A percentile compares a stretch with the other conserved stretches of the same genome.
These are phyloP conservation scores for Acanthamoeba pearcei DNA, from an alignment of 208 protist species.

Conservation along the genomic window DNA sequence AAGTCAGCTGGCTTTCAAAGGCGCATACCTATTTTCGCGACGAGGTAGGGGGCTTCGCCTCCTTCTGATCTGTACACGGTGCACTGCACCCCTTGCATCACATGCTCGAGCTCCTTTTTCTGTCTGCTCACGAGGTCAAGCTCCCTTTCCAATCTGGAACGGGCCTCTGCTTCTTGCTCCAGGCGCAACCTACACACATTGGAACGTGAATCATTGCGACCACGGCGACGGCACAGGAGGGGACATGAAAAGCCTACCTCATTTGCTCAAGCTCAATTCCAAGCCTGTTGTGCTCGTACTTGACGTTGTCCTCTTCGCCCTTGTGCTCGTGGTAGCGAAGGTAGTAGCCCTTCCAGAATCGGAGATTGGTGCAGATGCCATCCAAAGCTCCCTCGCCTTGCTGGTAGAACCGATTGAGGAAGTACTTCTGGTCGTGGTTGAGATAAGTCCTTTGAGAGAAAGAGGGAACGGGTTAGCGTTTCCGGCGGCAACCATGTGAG, in stretches of 20 bases:
- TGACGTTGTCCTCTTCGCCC: slow-evolving; percentile 60
- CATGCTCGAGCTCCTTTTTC: slow-evolving; percentile 66
- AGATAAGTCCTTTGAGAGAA: slow-evolving; percentile 52
- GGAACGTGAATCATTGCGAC: no score
- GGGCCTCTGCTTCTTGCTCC: slow-evolving; percentile 20
- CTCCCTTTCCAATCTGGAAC: slow-evolving; percentile 32
- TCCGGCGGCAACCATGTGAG: background rate
- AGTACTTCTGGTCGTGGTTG: slow-evolving; percentile 66
- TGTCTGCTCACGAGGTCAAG: slow-evolving; percentile 20
- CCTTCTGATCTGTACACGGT: slow-evolving; percentile 75
- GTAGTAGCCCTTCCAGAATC: slow-evolving; percentile 75
- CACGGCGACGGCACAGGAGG: no score
- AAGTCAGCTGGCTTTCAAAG: background rate
- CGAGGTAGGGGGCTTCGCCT: slow-evolving; percentile 71
- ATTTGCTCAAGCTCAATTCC: background rate
- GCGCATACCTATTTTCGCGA: slow-evolving; percentile 38
- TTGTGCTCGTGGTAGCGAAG: slow-evolving; percentile 69
- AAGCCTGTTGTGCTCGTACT: slow-evolving; percentile 53
- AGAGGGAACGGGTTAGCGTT: background rate
- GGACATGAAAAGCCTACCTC: background rate
- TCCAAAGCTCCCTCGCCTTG: slow-evolving; percentile 2
- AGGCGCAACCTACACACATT: background rate
- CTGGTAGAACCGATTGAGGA: slow-evolving; percentile 31
- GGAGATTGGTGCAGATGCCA: slow-evolving; percentile 5
- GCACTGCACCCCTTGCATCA: slow-evolving; percentile 74